Conservation (phyloP, 257 asterid species). For the Gynochthodes officinalis region DNA sequence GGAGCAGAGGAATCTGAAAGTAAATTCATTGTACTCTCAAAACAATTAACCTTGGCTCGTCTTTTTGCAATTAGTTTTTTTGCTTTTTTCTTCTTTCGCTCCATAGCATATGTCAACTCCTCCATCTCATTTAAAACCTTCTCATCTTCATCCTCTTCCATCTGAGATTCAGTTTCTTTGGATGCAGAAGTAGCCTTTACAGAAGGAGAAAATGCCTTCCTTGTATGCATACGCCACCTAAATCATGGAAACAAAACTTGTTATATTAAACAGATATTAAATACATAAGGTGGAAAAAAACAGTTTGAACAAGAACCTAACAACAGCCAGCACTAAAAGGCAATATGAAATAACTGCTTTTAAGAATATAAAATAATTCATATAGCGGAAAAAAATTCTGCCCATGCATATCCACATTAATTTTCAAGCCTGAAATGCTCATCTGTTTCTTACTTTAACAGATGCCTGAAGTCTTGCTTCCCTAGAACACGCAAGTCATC, state of each 20-base stretch:
- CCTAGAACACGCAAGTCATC: conserved; percentile 85
- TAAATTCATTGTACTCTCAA: not conserved
- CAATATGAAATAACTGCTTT: not conserved
- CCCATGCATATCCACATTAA: not conserved
- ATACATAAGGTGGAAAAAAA: not conserved
- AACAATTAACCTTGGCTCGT: conserved; percentile 65
- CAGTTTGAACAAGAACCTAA: not conserved
- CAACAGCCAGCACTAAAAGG: not conserved
- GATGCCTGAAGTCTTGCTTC: conserved; percentile 88
- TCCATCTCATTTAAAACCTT: conserved; percentile 74
- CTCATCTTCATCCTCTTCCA: conserved; percentile 65
- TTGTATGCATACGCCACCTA: conserved; percentile 80
- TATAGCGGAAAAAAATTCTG: not conserved
- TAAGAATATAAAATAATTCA: not conserved
- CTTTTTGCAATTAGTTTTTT: conserved; percentile 69
- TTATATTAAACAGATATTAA: not conserved
- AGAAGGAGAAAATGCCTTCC: conserved; percentile 77
- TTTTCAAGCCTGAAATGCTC: not conserved
- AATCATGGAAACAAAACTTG: not conserved
- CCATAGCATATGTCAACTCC: conserved; percentile 75
- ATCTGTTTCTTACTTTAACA: conserved; percentile 57
- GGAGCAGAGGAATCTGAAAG: not conserved
- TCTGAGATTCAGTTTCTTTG: conserved; percentile 38
- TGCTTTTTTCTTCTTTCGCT: conserved; percentile 68
- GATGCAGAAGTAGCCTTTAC: conserved; percentile 45